Evolutionary conservation across 106 monocot species (phyloP), one percentile per base, ranked within the genome.

Genomic region (Allium fistulosum): DNA sequence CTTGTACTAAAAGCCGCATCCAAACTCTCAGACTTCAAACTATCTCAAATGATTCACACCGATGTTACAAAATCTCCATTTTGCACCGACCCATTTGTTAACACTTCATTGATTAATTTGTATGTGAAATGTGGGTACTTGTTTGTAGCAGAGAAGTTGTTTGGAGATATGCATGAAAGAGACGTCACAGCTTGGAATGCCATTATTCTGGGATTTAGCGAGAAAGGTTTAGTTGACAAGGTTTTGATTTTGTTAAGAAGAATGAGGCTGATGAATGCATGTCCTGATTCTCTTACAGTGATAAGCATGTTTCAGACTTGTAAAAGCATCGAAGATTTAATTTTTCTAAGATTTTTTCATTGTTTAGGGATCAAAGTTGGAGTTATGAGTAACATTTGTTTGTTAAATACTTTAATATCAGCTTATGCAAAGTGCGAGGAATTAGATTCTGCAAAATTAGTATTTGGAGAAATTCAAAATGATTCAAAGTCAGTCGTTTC

Each of bases 401-500:
- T 83, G 9, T 58, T 55, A 18, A 83, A 83, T 26, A 79, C 78
- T 53, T 79, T 26, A 62, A 67, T 83, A 27, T 60, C 83, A 11
- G 53, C 71, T 26, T 83, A 83, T 53, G 67, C 71, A 18, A 83
- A 72, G 51, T 83, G 75, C 9, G 75, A 62, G 63, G 78, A 83
- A 48, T 48, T 83, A 51, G 13, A 2, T 13, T 57, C 63, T 1
- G 78, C 83, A 0, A 75, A 79, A 52, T 71, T 53, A 26, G 68
- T 75, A 11, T 83, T 83, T 67, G 14, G 10, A 26, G 72, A 68
- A 59, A 78, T 79, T 64, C 46, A 71, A 4, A 2, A 6, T 4
- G 18, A 7, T 15, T 18, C 28, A 11, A 75, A 67, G 28, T 75
- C 83, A 13, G 67, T 58, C 13, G 80, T 80, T 45, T 83, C 78